These are phyloP conservation scores for Yamadazyma jaroonii DNA, from an alignment of 1,139 yeast genomes.

Conservation along the genomic window DNA sequence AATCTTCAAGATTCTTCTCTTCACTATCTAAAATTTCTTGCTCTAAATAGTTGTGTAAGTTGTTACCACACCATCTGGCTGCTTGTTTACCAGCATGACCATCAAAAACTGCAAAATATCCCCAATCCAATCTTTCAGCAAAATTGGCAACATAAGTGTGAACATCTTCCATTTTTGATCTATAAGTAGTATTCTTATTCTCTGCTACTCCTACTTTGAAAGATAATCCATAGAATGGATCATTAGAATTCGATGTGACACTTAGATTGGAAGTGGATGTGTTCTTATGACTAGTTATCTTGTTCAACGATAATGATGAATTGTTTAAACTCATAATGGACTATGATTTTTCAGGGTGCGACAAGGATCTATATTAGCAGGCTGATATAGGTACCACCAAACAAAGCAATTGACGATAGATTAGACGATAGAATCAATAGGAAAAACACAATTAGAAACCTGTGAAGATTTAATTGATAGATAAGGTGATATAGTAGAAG, in stretches of 20 bases:
- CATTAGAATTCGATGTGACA: constrained; percentile 14
- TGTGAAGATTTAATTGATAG: no score
- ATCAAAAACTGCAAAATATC: constrained; percentile 93
- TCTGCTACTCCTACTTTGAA: constrained; percentile 88
- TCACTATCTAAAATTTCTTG: constrained; percentile 37
- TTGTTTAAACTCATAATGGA: constrained; percentile 6
- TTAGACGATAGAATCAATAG: no score
- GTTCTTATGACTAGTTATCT: constrained; percentile 11
- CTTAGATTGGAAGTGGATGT: constrained; percentile 15
- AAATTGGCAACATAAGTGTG: constrained; percentile 92
- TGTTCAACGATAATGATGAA: constrained; percentile 13
- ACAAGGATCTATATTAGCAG: no score
- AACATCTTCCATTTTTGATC: constrained; percentile 95
- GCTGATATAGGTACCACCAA: no score
- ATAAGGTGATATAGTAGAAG: no score
- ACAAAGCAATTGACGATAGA: no score
- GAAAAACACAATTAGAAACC: no score
- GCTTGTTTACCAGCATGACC: constrained; percentile 97
- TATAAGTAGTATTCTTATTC: constrained; percentile 74
- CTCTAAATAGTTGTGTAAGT: constrained; percentile 68
- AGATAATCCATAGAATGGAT: constrained; percentile 53
- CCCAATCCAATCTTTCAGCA: constrained; percentile 88
- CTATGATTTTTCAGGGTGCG: no score
- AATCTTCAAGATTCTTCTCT: constrained; percentile 3
- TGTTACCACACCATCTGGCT: constrained; percentile 94